Evolutionary conservation across 306 rosid genomes (phyloP), one percentile per base, ranked within the genome.

Genomic region (Myrica gale): DNA sequence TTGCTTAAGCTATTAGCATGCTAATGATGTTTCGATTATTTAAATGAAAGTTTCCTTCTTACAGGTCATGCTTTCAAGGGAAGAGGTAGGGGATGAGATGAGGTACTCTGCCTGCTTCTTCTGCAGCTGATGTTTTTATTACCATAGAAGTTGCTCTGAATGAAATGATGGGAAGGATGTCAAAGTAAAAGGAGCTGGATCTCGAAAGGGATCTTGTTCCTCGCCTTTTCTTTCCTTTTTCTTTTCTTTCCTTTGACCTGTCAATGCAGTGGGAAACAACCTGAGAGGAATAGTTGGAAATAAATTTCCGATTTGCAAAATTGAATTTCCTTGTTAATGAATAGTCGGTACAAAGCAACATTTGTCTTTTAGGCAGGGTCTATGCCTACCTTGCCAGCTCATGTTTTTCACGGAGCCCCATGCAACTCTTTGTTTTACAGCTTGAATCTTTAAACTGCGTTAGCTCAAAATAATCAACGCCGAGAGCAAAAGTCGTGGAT

Each of bases 211-310:
- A 65, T 68, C 79, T 71, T 83, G 74, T 72, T 73, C 66, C 47
- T 52, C 50, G 72, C 45, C 26, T 21, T 39, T 53, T 58, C 20
- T 9, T 26, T 23, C 76, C 43, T 68, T 54, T 51, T 23, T 78
- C 43, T 68, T 54, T 51, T 48, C 65, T 73, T 78, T 74, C 71
- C 43, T 71, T 68, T 79, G 76, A 73, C 74, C 74, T 78, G 86
- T 85, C 88, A 88, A 85, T 81, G 89, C 79, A 71, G 73, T 85
- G 83, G 92, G 92, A 84, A 89, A 87, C 87, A 84, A 79, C 86
- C 78, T 78, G 73, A 81, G 84, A 84, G 77, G 71, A 81, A 75
- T 70, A 74, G 76, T 73, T 82, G 78, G 85, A 83, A 87, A 79
- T 75, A 76, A 76, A 52, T 51, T 63, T 84, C 78, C 69, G 65